Evolutionary conservation across 2,329 filamentous ascomycete species (phyloP).

Genomic region (Fusarium sp.): DNA sequence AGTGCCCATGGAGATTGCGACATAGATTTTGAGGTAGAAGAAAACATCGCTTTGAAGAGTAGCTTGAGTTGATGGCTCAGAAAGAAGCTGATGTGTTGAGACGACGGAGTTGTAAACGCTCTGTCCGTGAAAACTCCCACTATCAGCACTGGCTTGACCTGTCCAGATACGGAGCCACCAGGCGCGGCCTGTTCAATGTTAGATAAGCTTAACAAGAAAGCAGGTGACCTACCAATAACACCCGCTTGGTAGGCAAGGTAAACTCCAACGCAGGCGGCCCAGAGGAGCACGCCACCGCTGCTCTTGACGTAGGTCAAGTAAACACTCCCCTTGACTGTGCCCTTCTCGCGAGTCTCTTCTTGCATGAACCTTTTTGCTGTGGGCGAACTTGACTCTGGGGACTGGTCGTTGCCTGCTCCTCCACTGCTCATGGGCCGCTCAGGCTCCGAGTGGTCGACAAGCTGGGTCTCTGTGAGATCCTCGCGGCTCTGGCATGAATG

Average conservation of each 20-base stretch:
- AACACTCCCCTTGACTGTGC: constrained; percentile 72
- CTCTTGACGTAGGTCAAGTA: constrained; percentile 74
- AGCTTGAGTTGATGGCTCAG: constrained; percentile 51
- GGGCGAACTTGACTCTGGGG: constrained; percentile 44
- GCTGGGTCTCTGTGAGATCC: constrained; percentile 52
- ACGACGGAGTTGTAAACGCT: constrained; percentile 55
- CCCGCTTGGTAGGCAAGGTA: constrained; percentile 66
- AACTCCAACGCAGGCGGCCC: constrained; percentile 63
- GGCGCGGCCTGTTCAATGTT: constrained; percentile 55
- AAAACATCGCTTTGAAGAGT: constrained; percentile 53
- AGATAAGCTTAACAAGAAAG: not conserved
- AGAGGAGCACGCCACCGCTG: constrained; percentile 72
- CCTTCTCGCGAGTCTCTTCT: constrained; percentile 76
- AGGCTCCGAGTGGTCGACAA: constrained; percentile 64
- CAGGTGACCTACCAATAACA: constrained; percentile 58
- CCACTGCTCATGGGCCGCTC: constrained; percentile 54
- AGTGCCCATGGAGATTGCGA: constrained; percentile 72
- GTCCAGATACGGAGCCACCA: constrained; percentile 76
- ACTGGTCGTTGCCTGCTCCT: constrained; percentile 42
- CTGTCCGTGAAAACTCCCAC: constrained; percentile 41
- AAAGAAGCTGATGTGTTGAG: constrained; percentile 56
- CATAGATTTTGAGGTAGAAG: constrained; percentile 77
- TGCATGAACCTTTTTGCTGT: constrained; percentile 77
- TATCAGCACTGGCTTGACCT: constrained; percentile 36
- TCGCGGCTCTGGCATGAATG: constrained; percentile 48